Conservation (phyloP, 768 basidiomycete species). For the Tylopilus rubrobrunneus region DNA sequence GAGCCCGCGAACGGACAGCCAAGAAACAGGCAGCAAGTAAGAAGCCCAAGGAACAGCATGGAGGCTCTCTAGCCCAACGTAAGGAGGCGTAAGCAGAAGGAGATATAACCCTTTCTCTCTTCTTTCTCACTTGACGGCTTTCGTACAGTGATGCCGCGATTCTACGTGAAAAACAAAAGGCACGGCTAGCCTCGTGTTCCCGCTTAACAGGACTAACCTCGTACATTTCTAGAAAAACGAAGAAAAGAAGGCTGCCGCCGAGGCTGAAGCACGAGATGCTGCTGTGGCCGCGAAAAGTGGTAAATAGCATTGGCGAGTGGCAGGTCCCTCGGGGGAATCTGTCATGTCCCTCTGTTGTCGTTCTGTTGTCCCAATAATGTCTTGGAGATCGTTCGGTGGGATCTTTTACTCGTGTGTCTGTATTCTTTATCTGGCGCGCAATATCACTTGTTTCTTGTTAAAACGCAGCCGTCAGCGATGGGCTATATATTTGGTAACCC, state of each 20-base stretch:
- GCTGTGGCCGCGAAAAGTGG: slow-evolving; percentile 4
- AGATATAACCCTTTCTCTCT: slow-evolving; percentile 12
- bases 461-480: not conserved
- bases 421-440: slow-evolving; percentile 11
- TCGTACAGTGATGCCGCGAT: slow-evolving; percentile 66
- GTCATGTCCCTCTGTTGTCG: slow-evolving; percentile 6
- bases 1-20: slow-evolving; percentile 66
- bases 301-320: slow-evolving; percentile 36
- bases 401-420: slow-evolving; percentile 9
- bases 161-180: slow-evolving; percentile 77
- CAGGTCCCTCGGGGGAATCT: slow-evolving; percentile 15
- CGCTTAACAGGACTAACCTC: slow-evolving; percentile 7
- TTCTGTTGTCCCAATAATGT: not conserved
- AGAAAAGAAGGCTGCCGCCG: slow-evolving; percentile 40
- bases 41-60: slow-evolving; percentile 61
- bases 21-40: slow-evolving; percentile 56
- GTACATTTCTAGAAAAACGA: slow-evolving; percentile 47
- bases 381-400: slow-evolving; percentile 1
- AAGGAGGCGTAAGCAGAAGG: slow-evolving; percentile 64
- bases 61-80: slow-evolving; percentile 51
- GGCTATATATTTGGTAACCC: slow-evolving; percentile 13
- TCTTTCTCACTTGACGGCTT: slow-evolving; percentile 24
- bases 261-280: slow-evolving; percentile 10
- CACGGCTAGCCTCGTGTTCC: slow-evolving; percentile 27
- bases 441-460: slow-evolving; percentile 11